These are phyloP conservation scores for Wickerhamomyces bovis DNA, from an alignment of 805 yeast species.

Conservation along the genomic window DNA sequence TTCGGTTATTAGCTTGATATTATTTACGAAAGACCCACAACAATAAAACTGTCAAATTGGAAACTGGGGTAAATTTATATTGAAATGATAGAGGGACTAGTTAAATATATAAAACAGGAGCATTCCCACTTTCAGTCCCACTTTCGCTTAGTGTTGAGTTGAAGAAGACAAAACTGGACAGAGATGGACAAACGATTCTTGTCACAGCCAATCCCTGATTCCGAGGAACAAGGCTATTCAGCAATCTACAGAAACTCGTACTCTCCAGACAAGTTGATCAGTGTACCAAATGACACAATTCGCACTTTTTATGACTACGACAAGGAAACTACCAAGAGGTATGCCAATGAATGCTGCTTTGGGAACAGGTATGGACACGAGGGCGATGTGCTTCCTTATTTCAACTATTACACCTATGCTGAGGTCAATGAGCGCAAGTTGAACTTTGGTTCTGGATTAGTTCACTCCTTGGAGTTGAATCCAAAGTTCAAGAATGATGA, in stretches of 20 bases:
- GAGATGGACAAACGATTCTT: not conserved
- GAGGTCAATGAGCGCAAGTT: constrained; percentile 35
- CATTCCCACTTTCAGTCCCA: not conserved
- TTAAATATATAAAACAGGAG: not conserved
- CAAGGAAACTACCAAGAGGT: constrained; percentile 28
- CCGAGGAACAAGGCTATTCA: constrained; percentile 33
- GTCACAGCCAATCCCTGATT: constrained; percentile 7
- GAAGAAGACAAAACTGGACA: too few relatives aligned
- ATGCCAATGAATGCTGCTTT: constrained; percentile 22
- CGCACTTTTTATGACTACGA: constrained; percentile 35
- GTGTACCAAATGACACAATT: constrained; percentile 29
- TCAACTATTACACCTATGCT: constrained; percentile 33
- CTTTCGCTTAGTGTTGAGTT: too few relatives aligned
- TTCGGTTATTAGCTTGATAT: not conserved
- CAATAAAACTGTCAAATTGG: too few relatives aligned
- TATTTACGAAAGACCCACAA: not conserved
- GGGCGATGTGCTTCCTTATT: constrained; percentile 24
- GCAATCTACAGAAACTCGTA: constrained; percentile 35
- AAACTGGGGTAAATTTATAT: not conserved
- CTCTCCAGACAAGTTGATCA: constrained; percentile 21
- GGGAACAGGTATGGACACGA: constrained; percentile 24
- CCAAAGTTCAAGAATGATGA: constrained; percentile 12
- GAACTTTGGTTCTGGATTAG: constrained; percentile 47
- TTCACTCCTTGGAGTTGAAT: constrained; percentile 18
- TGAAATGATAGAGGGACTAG: not conserved